phyloP scores from a whole-genome alignment of 179 eudicot genomes.

The Silene vulgaris region DNA sequence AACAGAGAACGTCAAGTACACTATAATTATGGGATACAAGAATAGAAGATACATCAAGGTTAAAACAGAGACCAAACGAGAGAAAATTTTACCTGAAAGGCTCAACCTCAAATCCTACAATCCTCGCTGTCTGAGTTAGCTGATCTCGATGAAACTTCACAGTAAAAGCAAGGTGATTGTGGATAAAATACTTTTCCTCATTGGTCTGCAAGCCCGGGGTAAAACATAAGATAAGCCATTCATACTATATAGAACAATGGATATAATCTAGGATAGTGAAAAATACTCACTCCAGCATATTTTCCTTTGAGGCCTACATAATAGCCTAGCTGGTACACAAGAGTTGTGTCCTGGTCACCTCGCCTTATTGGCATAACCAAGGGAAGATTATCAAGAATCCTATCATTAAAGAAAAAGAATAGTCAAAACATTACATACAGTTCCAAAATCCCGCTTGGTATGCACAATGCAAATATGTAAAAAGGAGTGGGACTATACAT shows the following conservation, averaged over 20 bases:
- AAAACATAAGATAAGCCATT: conserved; percentile 19
- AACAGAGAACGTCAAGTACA: conserved; percentile 10
- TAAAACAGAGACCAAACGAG: not conserved
- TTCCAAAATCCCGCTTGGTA: not conserved
- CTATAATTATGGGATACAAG: not conserved
- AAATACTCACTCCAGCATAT: conserved; percentile 60
- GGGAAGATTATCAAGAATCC: conserved; percentile 85
- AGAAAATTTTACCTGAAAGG: conserved; percentile 45
- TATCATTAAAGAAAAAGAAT: conserved; percentile 22
- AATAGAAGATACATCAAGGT: conserved; percentile 8
- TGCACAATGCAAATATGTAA: not conserved
- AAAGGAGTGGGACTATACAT: conserved; percentile 39
- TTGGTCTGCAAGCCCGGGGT: conserved; percentile 24
- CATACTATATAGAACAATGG: conserved; percentile 3
- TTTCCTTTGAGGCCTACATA: conserved; percentile 65
- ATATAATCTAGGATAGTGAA: not conserved
- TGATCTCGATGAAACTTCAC: conserved; percentile 51
- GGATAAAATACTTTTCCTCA: conserved; percentile 41
- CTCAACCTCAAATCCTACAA: conserved; percentile 63
- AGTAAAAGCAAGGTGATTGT: conserved; percentile 51
- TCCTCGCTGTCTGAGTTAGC: conserved; percentile 45
- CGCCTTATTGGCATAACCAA: conserved; percentile 60
- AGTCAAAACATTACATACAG: conserved; percentile 10
- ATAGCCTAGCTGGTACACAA: conserved; percentile 60
- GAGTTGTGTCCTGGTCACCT: conserved; percentile 50